Evolutionary conservation across 2,329 filamentous ascomycete genomes (phyloP), one percentile per base, ranked within the genome.

Genomic region (Fusarium sp.): DNA sequence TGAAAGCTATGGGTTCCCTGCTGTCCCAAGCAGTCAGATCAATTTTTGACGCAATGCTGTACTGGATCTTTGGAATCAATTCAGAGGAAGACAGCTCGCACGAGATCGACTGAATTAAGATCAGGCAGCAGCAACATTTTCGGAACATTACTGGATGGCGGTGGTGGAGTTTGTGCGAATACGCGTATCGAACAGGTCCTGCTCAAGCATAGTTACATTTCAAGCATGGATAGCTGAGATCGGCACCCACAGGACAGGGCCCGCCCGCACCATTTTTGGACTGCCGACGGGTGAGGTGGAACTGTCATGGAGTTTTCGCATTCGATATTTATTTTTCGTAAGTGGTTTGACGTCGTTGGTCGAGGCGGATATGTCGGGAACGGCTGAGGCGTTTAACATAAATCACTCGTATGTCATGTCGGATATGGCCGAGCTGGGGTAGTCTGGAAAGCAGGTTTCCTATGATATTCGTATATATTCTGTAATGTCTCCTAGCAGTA

Each of bases 261-360:
- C 58, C 49, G 58, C 60, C 23, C 33, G 38, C 42, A 57, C 42
- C 41, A 42, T 28, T 42, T n/a, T 47, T 13, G 38, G 13, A 44
- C 42, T 28, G 38, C 28, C 41, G 16, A 63, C 47, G 23, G 9
- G 57, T 18, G 31, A 38, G 38, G 58, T 63, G 42, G 38, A 41
- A 59, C 60, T 50, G 18, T 20, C 52, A 37, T 41, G 51, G 44
- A 41, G 45, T 65, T 65, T 65, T 65, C 62, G 62, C 45, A 59
- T 65, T 33, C 9, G 13, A 47, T 46, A 23, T 30, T 36, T 34
- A 36, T n/a, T 65, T 65, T 65, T 65, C 62, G 62, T 36, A 65
- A 59, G 64, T 15, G 23, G 26, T 50, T 18, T 36, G 8, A 58
- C n/a, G 36, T 33, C 13, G 51, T 64, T 58, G 61, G 52, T 41